Evolutionary conservation across 2,329 filamentous ascomycete genomes (phyloP).

Genomic region (Balansia obtecta): DNA sequence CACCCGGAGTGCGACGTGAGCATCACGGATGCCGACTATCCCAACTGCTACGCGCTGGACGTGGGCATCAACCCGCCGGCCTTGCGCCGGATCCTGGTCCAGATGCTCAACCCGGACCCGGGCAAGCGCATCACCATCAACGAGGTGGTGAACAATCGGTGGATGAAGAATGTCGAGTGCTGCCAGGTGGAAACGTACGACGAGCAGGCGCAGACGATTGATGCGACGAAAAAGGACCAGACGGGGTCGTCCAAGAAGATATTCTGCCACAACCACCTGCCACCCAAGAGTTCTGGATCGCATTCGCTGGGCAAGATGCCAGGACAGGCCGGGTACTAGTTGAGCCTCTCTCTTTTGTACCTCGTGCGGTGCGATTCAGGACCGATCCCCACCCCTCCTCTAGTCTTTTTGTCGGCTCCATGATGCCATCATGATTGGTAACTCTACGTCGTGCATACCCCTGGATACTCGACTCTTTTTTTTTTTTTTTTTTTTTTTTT

Average conservation of each 20-base stretch:
- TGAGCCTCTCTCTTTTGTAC: too few species aligned
- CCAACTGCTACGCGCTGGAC: constrained; percentile 54
- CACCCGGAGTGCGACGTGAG: constrained; percentile 28
- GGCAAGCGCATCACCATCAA: constrained; percentile 55
- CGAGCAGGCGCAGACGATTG: constrained; percentile 47
- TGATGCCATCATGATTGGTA: too few species aligned
- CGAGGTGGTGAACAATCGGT: constrained; percentile 58
- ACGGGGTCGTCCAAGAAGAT: constrained; percentile 35
- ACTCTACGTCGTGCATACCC: too few species aligned
- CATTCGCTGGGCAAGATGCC: constrained; percentile 44
- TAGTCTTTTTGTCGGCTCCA: too few species aligned
- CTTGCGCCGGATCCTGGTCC: constrained; percentile 58
- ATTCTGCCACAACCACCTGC: constrained; percentile 46
- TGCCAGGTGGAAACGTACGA: constrained; percentile 63
- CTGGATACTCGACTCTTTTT: too few species aligned
- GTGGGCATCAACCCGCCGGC: constrained; percentile 50
- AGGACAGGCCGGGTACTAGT: constrained; percentile 42
- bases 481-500: too few species aligned
- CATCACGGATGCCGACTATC: constrained; percentile 49
- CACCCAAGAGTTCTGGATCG: constrained; percentile 30
- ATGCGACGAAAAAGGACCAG: constrained; percentile 44
- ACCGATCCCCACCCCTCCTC: too few species aligned
- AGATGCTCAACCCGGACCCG: constrained; percentile 75
- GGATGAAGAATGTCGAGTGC: constrained; percentile 64
- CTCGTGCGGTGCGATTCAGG: too few species aligned